Percentiles rank a stretch among this genome's conserved stretches.
Evolutionary conservation across 2,329 filamentous ascomycete species (phyloP).

Genomic region (Fusarium transvaalense): DNA sequence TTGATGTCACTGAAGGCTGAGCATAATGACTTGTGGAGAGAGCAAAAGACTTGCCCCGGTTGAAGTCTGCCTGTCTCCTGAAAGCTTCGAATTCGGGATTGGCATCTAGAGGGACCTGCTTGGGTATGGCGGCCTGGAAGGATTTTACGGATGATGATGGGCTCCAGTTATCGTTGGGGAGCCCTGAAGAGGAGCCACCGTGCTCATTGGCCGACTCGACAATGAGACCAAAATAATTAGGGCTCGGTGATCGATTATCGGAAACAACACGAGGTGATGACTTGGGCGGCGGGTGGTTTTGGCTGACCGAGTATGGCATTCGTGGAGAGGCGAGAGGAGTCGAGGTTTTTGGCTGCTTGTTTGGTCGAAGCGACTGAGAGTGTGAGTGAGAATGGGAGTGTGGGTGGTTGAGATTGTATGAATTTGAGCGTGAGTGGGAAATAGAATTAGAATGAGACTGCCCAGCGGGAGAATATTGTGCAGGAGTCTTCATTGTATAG

Average conservation of each 20-base stretch:
- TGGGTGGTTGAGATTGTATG: constrained; percentile 56
- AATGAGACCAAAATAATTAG: constrained; percentile 88
- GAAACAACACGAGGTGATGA: constrained; percentile 57
- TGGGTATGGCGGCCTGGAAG: constrained; percentile 75
- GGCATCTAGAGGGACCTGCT: constrained; percentile 77
- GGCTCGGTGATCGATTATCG: constrained; percentile 69
- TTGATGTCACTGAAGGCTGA: constrained; percentile 47
- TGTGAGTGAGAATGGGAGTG: constrained; percentile 57
- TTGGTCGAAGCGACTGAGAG: constrained; percentile 58
- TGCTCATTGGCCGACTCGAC: constrained; percentile 72
- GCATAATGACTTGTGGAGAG: constrained; percentile 63
- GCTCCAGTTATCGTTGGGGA: constrained; percentile 80
- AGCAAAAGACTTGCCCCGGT: constrained; percentile 61
- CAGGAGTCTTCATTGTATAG: constrained; percentile 62
- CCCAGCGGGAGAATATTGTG: constrained; percentile 54
- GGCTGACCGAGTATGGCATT: constrained; percentile 66
- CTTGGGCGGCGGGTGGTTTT: constrained; percentile 66
- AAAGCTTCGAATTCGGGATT: constrained; percentile 89
- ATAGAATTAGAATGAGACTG: constrained; percentile 47
- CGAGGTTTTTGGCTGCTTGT: constrained; percentile 56
- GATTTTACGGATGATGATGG: constrained; percentile 77
- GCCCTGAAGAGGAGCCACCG: constrained; percentile 71
- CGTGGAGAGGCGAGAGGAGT: constrained; percentile 67
- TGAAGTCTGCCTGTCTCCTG: constrained; percentile 76
- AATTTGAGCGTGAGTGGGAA: constrained; percentile 50